Evolutionary conservation across 305 asterid species (phyloP).

Genomic region (Withania somnifera): DNA sequence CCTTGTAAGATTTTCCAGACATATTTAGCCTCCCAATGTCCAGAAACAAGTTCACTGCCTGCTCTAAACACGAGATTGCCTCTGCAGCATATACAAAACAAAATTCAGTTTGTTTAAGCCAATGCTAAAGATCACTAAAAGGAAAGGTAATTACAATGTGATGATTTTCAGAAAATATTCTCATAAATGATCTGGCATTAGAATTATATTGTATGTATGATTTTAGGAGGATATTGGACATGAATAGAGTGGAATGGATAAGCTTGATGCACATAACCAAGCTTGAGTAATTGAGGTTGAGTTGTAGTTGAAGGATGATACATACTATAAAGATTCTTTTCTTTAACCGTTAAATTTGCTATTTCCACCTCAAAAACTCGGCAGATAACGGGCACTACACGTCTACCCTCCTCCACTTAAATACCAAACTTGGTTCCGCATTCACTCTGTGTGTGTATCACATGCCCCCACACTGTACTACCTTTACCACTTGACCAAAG

Average conservation of each 20-base stretch:
- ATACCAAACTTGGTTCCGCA: neutral
- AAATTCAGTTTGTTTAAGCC: neutral
- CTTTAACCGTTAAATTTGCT: neutral
- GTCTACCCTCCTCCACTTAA: neutral
- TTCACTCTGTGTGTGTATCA: neutral
- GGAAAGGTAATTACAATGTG: neutral
- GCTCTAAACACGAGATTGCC: constrained; percentile 65
- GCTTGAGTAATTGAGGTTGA: neutral
- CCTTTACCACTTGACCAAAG: neutral
- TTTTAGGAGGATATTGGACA: neutral
- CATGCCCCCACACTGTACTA: neutral
- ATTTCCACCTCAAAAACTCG: neutral
- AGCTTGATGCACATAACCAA: neutral
- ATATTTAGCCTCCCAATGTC: constrained; percentile 74
- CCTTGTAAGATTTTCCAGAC: constrained; percentile 88
- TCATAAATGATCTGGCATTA: neutral
- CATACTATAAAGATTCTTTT: neutral
- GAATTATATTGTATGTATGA: neutral
- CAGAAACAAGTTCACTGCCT: constrained; percentile 56
- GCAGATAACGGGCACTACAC: neutral
- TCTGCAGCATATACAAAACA: constrained; percentile 37
- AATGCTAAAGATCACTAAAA: neutral
- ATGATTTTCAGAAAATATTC: neutral
- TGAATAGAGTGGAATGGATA: neutral
- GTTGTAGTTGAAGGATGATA: neutral